Percentiles rank a stretch among this genome's conserved stretches.
Conservation (phyloP, 2,329 filamentous ascomycete genomes). For the Monosporascus sp. region DNA sequence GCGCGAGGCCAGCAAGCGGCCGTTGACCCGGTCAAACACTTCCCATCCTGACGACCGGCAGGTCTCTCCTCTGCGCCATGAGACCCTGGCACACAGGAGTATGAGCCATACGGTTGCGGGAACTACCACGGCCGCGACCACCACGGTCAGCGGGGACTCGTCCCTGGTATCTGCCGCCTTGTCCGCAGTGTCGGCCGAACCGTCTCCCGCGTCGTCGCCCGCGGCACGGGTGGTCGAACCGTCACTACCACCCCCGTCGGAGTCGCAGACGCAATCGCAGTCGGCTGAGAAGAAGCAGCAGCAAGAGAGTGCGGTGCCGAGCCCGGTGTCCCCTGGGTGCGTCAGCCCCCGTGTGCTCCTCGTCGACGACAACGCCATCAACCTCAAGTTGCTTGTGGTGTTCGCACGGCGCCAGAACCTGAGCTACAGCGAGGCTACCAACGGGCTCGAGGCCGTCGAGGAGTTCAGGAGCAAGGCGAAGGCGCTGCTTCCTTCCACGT, state of each 20-base stretch:
- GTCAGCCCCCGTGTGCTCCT: constrained; percentile 24
- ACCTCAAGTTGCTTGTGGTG: constrained; percentile 35
- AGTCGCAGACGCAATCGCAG: not conserved
- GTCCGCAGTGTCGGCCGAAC: too few species aligned
- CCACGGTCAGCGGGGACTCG: too few species aligned
- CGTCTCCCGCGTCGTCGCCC: too few species aligned
- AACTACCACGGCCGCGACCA: too few species aligned
- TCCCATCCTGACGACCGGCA: not conserved
- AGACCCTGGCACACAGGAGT: not conserved
- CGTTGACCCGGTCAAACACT: not conserved
- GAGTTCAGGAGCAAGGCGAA: constrained; percentile 27
- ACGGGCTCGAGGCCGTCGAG: constrained; percentile 43
- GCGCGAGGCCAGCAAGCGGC: not conserved
- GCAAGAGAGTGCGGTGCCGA: not conserved
- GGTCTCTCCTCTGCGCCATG: not conserved
- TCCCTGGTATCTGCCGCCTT: too few species aligned
- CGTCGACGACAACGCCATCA: constrained; percentile 39
- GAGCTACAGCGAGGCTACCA: constrained; percentile 35
- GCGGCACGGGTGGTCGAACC: too few species aligned
- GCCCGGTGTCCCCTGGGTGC: constrained; percentile 1
- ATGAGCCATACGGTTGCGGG: not conserved
- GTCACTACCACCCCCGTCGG: too few species aligned
- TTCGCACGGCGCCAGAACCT: constrained; percentile 37
- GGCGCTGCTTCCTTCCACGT: constrained; percentile 7
- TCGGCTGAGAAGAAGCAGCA: too few species aligned